Base-by-base conservation (phyloP, 2,329 filamentous ascomycete genomes). In the Xylaria sp. region DNA sequence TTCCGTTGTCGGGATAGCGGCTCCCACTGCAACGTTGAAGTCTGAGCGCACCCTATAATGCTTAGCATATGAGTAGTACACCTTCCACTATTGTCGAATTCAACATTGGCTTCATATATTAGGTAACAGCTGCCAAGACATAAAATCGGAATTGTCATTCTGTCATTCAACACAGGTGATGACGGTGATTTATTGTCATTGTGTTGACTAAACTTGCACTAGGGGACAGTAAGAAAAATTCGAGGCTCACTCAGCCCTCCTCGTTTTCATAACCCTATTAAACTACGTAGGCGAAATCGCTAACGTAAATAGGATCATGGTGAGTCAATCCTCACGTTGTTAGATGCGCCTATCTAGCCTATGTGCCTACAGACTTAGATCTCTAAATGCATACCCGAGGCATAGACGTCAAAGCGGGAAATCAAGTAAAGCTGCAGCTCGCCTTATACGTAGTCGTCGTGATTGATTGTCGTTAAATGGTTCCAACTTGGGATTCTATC, bases 1-100 rank as follows among this genome's bases (percentile, higher is more conserved):
- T 65, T 55, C 68, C 64, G 68, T 61, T 67, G 68, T 62, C 68
- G 68, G 68, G 68, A 67, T 62, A 67, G 60, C 68, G 68, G 68
- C 68, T 68, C 58, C 47, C 64, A 56, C 47, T 69, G 68, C 19
- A 65, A 69, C 68, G 51, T 47, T 39, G 27, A 64, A 61, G 64
- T 62, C 68, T 67, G 68, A 69, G 68, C 68, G 61, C 60, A 58
- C 50, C 47, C 21, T 64, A 51, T 48, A 57, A 63, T 61, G 64
- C 67, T 57, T 48, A 55, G 64, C 36, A 53, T 57, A 34, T 32
- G 19, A 60, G 30, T 11, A 50, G 30, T 34, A 30, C 39, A 32
- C 45, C 47, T 61, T 17, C 48, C 45, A 45, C 21, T 42, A 48
- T 21, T 27, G 14, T 42, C 39, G 34, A 36, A 36, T 11, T 56